These are phyloP conservation scores for Ganoderma leucocontextum DNA, from an alignment of 1,284 basidiomycete species.

Conservation along the genomic window DNA sequence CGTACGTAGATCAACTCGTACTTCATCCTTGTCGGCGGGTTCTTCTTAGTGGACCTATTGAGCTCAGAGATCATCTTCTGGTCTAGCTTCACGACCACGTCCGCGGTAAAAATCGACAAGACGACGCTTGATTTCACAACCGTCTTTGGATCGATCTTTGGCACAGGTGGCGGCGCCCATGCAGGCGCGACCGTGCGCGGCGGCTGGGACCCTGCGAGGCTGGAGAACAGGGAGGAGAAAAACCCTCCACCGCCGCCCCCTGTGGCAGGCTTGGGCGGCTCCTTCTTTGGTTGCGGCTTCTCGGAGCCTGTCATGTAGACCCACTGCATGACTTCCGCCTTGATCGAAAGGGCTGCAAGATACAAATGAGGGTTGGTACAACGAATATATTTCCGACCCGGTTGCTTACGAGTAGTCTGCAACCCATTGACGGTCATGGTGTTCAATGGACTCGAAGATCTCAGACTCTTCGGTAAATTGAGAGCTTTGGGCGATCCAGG, in stretches of 20 bases:
- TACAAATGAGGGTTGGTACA: not conserved
- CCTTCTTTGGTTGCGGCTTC: conserved; percentile 55
- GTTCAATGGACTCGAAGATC: conserved; percentile 52
- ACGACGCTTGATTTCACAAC: conserved; percentile 73
- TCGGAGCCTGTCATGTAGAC: conserved; percentile 79
- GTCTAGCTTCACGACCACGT: conserved; percentile 79
- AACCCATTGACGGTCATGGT: conserved; percentile 78
- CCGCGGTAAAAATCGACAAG: conserved; percentile 86
- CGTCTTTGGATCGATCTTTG: conserved; percentile 62
- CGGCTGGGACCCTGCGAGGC: conserved; percentile 58
- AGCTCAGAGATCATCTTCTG: conserved; percentile 82
- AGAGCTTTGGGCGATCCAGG: conserved; percentile 66
- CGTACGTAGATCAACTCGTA: conserved; percentile 89
- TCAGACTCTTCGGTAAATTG: conserved; percentile 63
- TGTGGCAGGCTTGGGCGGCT: conserved; percentile 39
- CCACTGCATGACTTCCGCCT: conserved; percentile 85
- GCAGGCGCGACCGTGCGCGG: conserved; percentile 51
- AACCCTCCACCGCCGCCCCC: conserved; percentile 56
- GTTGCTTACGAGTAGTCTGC: conserved; percentile 67
- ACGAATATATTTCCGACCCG: too few relatives aligned
- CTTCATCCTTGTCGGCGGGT: conserved; percentile 81
- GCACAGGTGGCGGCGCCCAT: conserved; percentile 48
- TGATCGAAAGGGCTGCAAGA: conserved; percentile 76
- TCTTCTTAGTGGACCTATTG: conserved; percentile 94
- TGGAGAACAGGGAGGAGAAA: conserved; percentile 82